Evolutionary conservation across 1,139 yeast genomes (phyloP).

Genomic region (Lodderomyces pseudojiufengensis): DNA sequence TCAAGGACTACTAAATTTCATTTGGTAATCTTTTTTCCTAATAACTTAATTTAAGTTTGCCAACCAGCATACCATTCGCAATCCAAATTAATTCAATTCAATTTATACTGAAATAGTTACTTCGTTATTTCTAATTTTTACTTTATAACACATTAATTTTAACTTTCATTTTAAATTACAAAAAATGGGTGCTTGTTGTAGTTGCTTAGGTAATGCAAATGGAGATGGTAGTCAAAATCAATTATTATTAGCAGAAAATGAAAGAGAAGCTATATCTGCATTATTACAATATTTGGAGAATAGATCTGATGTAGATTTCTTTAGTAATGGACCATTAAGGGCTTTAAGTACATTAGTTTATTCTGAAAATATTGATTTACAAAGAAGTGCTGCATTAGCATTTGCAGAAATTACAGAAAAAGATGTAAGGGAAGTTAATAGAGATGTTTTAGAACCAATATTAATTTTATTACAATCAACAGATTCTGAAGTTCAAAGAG

Average conservation of each 20-base stretch:
- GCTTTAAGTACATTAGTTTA: slow-evolving; percentile 92
- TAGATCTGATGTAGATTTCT: slow-evolving; percentile 80
- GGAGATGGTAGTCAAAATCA: slow-evolving; percentile 63
- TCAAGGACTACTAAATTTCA: no score
- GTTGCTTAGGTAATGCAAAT: slow-evolving; percentile 46
- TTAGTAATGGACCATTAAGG: slow-evolving; percentile 83
- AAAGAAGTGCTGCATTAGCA: slow-evolving; percentile 96
- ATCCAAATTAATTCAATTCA: no score
- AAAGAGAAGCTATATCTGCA: slow-evolving; percentile 92
- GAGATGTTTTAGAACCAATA: slow-evolving; percentile 92
- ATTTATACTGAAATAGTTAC: no score
- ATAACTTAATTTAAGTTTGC: no score
- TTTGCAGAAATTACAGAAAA: slow-evolving; percentile 98
- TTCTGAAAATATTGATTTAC: slow-evolving; percentile 90
- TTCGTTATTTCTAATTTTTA: no score
- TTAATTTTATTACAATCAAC: slow-evolving; percentile 78
- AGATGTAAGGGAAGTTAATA: slow-evolving; percentile 83
- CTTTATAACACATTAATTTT: no score
- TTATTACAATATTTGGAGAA: slow-evolving; percentile 86
- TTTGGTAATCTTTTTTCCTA: no score
- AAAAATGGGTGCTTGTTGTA: slow-evolving; percentile 66
- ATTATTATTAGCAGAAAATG: slow-evolving; percentile 85
- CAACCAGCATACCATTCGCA: no score
- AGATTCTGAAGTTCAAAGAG: slow-evolving; percentile 94
- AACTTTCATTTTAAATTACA: slow-evolving; percentile 2